Evolutionary conservation across 2,329 filamentous ascomycete species (phyloP).

Genomic region (Boeremia exigua): DNA sequence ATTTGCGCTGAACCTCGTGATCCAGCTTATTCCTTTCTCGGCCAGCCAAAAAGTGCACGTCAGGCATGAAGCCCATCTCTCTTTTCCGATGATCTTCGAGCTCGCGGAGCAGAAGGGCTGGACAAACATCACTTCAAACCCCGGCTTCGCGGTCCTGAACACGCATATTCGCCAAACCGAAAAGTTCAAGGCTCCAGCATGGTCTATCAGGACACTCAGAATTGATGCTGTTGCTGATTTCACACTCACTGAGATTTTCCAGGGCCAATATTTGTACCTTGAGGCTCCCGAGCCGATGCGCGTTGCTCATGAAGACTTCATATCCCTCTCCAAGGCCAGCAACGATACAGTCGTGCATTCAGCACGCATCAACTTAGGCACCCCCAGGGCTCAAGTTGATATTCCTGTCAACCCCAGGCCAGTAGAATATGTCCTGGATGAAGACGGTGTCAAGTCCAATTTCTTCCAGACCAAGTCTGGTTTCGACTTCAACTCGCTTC

Average conservation of each 20-base stretch:
- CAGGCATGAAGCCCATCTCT: constrained; percentile 61
- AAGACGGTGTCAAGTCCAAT: constrained; percentile 17
- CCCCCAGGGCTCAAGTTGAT: background rate
- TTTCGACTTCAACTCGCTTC: constrained; percentile 46
- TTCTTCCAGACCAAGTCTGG: constrained; percentile 62
- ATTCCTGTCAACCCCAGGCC: constrained; percentile 7
- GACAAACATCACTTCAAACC: constrained; percentile 46
- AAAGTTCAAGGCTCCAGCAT: constrained; percentile 50
- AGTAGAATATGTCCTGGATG: constrained; percentile 5
- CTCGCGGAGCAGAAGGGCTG: constrained; percentile 47
- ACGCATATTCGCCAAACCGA: constrained; percentile 53
- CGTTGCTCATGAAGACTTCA: constrained; percentile 50
- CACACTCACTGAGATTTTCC: constrained; percentile 53
- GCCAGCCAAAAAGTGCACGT: constrained; percentile 59
- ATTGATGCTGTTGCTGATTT: constrained; percentile 53
- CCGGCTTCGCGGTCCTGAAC: constrained; percentile 52
- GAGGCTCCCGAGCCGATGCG: constrained; percentile 50
- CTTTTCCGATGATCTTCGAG: constrained; percentile 53
- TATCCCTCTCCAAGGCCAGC: constrained; percentile 36
- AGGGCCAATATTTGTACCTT: constrained; percentile 53
- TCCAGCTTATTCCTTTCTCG: constrained; percentile 51
- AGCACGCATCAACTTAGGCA: constrained; percentile 43
- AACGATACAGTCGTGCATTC: constrained; percentile 29
- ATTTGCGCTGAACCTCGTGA: constrained; percentile 50
- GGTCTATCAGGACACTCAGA: constrained; percentile 45